These are phyloP conservation scores for Geosmithia morbida DNA, from an alignment of 2,329 filamentous ascomycete genomes.

Conservation along the genomic window DNA sequence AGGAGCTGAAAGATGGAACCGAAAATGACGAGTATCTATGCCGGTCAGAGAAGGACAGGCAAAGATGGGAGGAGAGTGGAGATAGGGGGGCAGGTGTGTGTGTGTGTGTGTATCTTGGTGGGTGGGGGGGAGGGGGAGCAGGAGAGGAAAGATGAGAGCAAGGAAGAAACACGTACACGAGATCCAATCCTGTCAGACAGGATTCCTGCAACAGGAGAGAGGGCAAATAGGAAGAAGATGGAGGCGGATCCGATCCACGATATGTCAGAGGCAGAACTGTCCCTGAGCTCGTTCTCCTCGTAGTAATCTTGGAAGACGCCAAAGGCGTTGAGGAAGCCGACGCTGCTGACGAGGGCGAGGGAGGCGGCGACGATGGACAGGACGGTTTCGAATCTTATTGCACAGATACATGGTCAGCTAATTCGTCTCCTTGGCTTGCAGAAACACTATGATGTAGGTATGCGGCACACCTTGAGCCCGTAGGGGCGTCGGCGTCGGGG, in stretches of 20 bases:
- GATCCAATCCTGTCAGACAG: background rate
- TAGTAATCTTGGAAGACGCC: background rate
- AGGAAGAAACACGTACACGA: background rate
- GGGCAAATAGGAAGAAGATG: background rate
- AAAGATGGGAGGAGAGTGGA: too few relatives aligned
- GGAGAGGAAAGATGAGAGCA: too few relatives aligned
- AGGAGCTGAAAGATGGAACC: constrained; percentile 15
- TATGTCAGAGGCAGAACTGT: background rate
- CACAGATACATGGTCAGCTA: too few relatives aligned
- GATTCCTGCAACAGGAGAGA: background rate
- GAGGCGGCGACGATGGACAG: background rate
- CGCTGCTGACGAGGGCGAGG: background rate
- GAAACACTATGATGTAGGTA: background rate
- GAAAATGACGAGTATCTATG: background rate
- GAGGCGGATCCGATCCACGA: background rate
- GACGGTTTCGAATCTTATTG: background rate
- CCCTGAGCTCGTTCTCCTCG: background rate
- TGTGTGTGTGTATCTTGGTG: too few relatives aligned
- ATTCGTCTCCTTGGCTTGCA: background rate
- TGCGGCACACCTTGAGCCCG: background rate
- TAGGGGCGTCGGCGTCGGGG: background rate
- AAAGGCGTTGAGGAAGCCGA: constrained; percentile 1
- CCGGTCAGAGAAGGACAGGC: background rate
- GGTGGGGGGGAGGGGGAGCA: too few relatives aligned
- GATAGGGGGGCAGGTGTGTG: too few relatives aligned